A percentile compares a stretch with the other conserved stretches of the same genome.
These are phyloP conservation scores for Claviceps sp. DNA, from an alignment of 2,329 filamentous ascomycete species.

Conservation along the genomic window DNA sequence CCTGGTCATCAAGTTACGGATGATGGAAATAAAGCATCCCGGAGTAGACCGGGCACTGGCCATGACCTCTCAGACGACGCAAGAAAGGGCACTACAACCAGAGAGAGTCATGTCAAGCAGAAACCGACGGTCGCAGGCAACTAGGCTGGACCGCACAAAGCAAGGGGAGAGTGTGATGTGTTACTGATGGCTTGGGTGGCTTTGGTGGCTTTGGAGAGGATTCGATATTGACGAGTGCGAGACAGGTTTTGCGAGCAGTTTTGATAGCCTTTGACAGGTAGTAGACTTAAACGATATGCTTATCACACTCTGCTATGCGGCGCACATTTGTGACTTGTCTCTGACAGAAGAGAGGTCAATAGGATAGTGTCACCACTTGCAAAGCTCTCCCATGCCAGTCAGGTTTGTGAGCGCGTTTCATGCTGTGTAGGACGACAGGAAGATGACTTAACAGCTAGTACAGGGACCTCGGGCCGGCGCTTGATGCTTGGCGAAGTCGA, in stretches of 20 bases:
- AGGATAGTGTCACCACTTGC: too few species aligned
- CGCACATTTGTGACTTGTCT: too few species aligned
- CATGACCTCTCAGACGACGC: constrained; percentile 3
- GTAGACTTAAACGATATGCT: too few species aligned
- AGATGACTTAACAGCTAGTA: too few species aligned
- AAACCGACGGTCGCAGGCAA: not conserved
- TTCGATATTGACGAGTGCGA: not conserved
- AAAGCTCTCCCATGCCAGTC: too few species aligned
- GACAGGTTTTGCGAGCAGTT: not conserved
- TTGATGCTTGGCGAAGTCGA: too few species aligned
- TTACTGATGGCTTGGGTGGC: too few species aligned
- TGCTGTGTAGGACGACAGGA: too few species aligned
- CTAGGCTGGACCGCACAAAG: not conserved
- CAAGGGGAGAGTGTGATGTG: not conserved
- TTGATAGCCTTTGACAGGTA: not conserved
- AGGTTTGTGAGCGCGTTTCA: too few species aligned
- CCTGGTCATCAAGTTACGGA: constrained; percentile 4
- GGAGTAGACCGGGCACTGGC: not conserved
- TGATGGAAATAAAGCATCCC: not conserved
- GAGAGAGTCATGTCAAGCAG: not conserved
- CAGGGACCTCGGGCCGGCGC: too few species aligned
- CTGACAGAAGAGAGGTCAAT: too few species aligned
- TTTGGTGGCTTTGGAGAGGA: not conserved
- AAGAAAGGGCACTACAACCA: not conserved
- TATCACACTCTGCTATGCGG: too few species aligned